Conservation (phyloP, 139 green algal species). For the Pleodorina starrii region DNA sequence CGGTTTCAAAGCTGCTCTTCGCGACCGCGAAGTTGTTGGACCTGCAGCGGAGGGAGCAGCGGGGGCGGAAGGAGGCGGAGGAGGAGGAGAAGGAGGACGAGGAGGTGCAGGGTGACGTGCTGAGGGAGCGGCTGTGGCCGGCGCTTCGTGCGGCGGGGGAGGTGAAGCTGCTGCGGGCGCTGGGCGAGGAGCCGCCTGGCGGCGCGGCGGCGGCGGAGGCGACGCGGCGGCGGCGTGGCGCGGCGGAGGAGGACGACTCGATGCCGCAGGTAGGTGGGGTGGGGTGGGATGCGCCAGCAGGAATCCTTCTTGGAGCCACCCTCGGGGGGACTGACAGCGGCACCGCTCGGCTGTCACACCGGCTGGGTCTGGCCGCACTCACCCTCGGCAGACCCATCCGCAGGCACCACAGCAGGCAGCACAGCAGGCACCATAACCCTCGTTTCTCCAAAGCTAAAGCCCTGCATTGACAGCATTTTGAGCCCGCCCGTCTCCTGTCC, state of each 20-base stretch:
- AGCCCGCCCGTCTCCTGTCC: not conserved
- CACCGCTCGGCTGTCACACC: too few species aligned
- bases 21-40: not conserved
- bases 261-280: constrained; percentile 42
- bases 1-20: not conserved
- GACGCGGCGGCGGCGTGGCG: not conserved
- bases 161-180: constrained; percentile 42
- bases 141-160: constrained; percentile 4
- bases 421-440: too few species aligned
- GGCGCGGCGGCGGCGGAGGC: not conserved
- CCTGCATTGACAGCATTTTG: too few species aligned
- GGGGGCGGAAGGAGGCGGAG: not conserved
- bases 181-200: constrained; percentile 34
- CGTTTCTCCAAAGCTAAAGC: too few species aligned
- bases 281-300: too few species aligned
- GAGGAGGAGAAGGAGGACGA: not conserved
- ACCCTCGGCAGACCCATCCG: too few species aligned
- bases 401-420: too few species aligned
- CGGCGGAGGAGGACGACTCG: constrained; percentile 30
- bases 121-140: constrained; percentile 13
- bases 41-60: not conserved
- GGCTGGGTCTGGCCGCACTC: too few species aligned
- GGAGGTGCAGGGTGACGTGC: not conserved
- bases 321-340: too few species aligned
- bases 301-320: too few species aligned